A percentile compares a stretch with the other conserved stretches of the same genome.
Evolutionary conservation across 2,329 filamentous ascomycete genomes (phyloP).

Genomic region (Alternaria solani): DNA sequence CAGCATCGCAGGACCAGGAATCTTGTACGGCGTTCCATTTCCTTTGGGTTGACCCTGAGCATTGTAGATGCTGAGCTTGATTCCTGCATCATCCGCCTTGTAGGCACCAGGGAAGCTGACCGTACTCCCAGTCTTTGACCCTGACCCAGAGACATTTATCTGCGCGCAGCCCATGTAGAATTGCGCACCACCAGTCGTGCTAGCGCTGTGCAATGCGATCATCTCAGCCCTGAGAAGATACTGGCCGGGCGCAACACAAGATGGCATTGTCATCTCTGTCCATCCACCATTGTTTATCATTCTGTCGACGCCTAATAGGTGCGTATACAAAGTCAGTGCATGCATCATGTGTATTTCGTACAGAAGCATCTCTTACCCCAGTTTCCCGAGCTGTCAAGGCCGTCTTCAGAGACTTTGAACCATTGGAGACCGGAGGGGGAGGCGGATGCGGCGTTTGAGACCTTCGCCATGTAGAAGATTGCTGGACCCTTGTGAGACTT

Average conservation of each 20-base stretch:
- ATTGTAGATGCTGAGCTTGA: slow-evolving; percentile 44
- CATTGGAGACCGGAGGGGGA: slow-evolving; percentile 52
- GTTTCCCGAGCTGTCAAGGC: slow-evolving; percentile 49
- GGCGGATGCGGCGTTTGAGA: slow-evolving; percentile 51
- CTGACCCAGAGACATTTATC: slow-evolving; percentile 43
- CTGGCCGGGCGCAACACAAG: slow-evolving; percentile 48
- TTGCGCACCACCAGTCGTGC: slow-evolving; percentile 49
- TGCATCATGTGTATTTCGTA: not conserved
- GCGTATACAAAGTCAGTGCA: not conserved
- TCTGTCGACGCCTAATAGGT: slow-evolving; percentile 14
- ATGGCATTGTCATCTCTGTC: slow-evolving; percentile 52
- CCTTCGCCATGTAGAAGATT: slow-evolving; percentile 52
- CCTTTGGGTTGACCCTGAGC: slow-evolving; percentile 29
- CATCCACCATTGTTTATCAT: slow-evolving; percentile 59
- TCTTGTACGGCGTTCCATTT: slow-evolving; percentile 53
- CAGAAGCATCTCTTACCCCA: slow-evolving; percentile 53
- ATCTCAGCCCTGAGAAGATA: slow-evolving; percentile 57
- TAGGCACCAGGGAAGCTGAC: slow-evolving; percentile 51
- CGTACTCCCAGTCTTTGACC: slow-evolving; percentile 27
- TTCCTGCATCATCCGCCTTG: slow-evolving; percentile 38
- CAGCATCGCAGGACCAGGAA: slow-evolving; percentile 61
- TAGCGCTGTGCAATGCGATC: slow-evolving; percentile 55
- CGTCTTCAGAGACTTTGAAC: slow-evolving; percentile 55
- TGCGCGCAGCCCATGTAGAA: slow-evolving; percentile 54
- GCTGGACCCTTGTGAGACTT: slow-evolving; percentile 57